Percentiles rank a stretch among this genome's conserved stretches.
Conservation (phyloP, 371 early-diverging fungal genomes). For the Chytridiales sp. region DNA sequence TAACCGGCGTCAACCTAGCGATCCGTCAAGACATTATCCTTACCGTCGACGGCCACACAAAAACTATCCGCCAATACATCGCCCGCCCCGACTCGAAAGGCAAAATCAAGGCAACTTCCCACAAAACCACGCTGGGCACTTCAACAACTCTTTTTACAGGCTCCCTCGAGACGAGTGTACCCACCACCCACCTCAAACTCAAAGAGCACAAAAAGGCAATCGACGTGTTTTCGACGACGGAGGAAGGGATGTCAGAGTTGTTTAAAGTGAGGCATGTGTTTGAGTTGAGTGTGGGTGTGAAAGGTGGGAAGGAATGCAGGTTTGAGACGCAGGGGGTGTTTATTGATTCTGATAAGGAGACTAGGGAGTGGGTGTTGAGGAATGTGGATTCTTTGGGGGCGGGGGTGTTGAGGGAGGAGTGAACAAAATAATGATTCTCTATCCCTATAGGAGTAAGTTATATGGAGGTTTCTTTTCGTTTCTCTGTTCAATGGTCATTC, state of each 20-base stretch:
- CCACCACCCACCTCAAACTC: no score
- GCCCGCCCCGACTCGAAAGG: conserved; percentile 8
- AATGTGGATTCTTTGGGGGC: conserved; percentile 16
- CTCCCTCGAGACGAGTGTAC: no score
- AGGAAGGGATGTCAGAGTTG: conserved; percentile 1
- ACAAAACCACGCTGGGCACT: no score
- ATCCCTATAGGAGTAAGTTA: background rate
- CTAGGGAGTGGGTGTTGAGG: conserved; percentile 23
- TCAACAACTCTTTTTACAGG: no score
- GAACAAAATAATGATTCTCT: no score
- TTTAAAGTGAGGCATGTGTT: conserved; percentile 23
- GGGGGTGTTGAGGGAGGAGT: conserved; percentile 21
- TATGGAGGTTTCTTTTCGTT: background rate
- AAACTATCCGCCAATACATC: conserved; percentile 10
- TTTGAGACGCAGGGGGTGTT: conserved; percentile 18
- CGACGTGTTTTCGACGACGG: conserved; percentile 2
- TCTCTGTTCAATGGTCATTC: background rate
- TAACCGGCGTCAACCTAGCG: conserved; percentile 5
- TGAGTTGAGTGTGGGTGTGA: conserved; percentile 21
- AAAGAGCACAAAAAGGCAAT: conserved; percentile 4
- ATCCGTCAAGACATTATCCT: conserved; percentile 25
- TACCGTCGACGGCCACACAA: conserved; percentile 9
- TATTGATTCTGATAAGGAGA: conserved; percentile 25
- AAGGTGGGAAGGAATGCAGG: conserved; percentile 18
- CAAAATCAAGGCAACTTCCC: conserved; percentile 1